Conservation (phyloP, 352 stramenopile species). For the Elongisporangium anandrum region DNA sequence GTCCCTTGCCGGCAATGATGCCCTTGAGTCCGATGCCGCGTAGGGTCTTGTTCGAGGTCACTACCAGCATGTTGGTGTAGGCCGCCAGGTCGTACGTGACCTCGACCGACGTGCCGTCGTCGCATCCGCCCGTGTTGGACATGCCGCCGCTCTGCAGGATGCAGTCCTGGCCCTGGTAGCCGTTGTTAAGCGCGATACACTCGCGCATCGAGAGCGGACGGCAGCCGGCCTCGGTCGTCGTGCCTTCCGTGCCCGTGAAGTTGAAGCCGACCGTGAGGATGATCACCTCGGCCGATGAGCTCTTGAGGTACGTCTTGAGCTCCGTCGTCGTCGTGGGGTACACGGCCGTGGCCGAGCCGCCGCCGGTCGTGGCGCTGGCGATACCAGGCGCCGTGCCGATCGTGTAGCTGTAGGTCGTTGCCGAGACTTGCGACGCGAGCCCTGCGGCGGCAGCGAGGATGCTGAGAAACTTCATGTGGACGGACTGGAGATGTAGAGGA, state of each 20-base stretch:
- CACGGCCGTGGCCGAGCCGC: constrained; percentile 19
- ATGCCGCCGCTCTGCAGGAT: constrained; percentile 33
- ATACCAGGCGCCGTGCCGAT: constrained; percentile 20
- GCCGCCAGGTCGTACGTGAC: constrained; percentile 39
- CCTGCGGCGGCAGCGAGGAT: too few species aligned
- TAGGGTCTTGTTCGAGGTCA: constrained; percentile 39
- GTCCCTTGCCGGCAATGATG: constrained; percentile 36
- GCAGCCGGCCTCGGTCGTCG: constrained; percentile 32
- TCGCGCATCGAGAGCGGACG: constrained; percentile 24
- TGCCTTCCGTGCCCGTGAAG: constrained; percentile 34
- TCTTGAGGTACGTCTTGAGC: constrained; percentile 27
- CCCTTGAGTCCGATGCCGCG: constrained; percentile 29
- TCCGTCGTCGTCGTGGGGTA: constrained; percentile 29
- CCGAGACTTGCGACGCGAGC: too few species aligned
- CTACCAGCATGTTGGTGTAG: constrained; percentile 16
- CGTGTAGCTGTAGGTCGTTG: constrained; percentile 11
- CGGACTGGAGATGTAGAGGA: too few species aligned
- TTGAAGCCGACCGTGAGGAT: constrained; percentile 33
- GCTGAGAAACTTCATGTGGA: too few species aligned
- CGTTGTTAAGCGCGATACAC: constrained; percentile 35
- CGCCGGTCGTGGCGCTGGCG: constrained; percentile 25
- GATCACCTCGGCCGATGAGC: constrained; percentile 22
- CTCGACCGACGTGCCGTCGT: constrained; percentile 10
- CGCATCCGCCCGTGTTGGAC: constrained; percentile 31
- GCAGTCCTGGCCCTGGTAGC: constrained; percentile 28